Conservation (phyloP, 495 filamentous ascomycete genomes). For the Penicillium desertorum region DNA sequence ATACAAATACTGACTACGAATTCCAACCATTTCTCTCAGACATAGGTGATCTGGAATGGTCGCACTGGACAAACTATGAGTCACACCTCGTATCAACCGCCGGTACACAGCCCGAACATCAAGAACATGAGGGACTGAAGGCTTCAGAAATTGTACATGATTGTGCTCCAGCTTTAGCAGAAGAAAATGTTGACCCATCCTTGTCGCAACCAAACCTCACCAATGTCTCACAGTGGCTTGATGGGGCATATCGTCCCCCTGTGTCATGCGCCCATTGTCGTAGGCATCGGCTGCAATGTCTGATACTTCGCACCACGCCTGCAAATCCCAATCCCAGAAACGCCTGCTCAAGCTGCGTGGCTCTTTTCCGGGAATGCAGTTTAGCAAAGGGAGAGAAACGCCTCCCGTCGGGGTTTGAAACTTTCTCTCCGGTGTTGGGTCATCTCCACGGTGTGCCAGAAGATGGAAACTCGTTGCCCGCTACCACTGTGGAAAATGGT, state of each 20-base stretch:
- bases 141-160: background rate
- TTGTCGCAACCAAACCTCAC: slow-evolving; percentile 12
- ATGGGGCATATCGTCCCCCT: slow-evolving; percentile 44
- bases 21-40: slow-evolving; percentile 22
- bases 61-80: slow-evolving; percentile 13
- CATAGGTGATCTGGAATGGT: slow-evolving; percentile 11
- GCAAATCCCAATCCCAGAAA: slow-evolving; percentile 56
- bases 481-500: background rate
- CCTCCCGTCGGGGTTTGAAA: slow-evolving; percentile 46
- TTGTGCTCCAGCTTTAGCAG: background rate
- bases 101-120: background rate
- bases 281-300: slow-evolving; percentile 43
- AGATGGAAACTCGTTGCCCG: slow-evolving; percentile 19
- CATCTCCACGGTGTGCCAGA: slow-evolving; percentile 45
- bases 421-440: slow-evolving; percentile 42
- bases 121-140: background rate
- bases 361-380: slow-evolving; percentile 72
- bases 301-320: slow-evolving; percentile 44
- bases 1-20: slow-evolving; percentile 19
- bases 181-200: background rate
- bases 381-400: slow-evolving; percentile 53
- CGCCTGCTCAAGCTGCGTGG: slow-evolving; percentile 73
- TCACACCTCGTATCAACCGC: background rate
- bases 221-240: slow-evolving; percentile 42
- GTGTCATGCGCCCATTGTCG: slow-evolving; percentile 46